Conservation (phyloP, 495 filamentous ascomycete genomes). For the Trichoderma asperelloides region DNA sequence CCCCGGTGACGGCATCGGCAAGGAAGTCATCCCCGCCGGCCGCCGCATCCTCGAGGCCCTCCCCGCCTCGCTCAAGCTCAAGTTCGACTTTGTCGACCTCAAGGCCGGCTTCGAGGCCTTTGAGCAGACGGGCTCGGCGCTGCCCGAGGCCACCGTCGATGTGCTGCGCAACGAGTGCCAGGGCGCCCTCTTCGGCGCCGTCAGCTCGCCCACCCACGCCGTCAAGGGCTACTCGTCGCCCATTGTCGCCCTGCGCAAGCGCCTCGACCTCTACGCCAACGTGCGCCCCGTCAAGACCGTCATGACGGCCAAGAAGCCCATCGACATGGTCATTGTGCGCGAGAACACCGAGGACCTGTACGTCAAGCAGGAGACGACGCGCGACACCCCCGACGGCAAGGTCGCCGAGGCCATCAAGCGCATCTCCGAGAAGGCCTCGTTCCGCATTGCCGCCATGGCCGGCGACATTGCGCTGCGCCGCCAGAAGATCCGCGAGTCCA, state of each 20-base stretch:
- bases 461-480: slow-evolving; percentile 87
- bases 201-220: slow-evolving; percentile 81
- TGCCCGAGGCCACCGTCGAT: slow-evolving; percentile 85
- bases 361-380: slow-evolving; percentile 91
- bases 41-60: slow-evolving; percentile 84
- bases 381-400: slow-evolving; percentile 57
- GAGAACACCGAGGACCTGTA: slow-evolving; percentile 99
- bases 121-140: slow-evolving; percentile 72
- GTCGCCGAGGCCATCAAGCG: slow-evolving; percentile 97
- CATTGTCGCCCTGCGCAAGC: slow-evolving; percentile 94
- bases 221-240: slow-evolving; percentile 94
- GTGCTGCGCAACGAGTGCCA: slow-evolving; percentile 82
- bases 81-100: slow-evolving; percentile 89
- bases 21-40: slow-evolving; percentile 95
- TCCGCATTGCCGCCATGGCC: slow-evolving; percentile 81
- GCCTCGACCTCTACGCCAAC: slow-evolving; percentile 92
- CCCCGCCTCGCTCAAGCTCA: slow-evolving; percentile 68
- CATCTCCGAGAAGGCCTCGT: slow-evolving; percentile 75
- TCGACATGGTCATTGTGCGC: slow-evolving; percentile 95
- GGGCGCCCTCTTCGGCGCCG: slow-evolving; percentile 92
- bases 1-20: slow-evolving; percentile 95
- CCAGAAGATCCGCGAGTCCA: slow-evolving; percentile 58
- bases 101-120: slow-evolving; percentile 90
- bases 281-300: slow-evolving; percentile 93
- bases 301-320: slow-evolving; percentile 47